Conservation (phyloP, 768 basidiomycete genomes). For the Suillus spraguei region DNA sequence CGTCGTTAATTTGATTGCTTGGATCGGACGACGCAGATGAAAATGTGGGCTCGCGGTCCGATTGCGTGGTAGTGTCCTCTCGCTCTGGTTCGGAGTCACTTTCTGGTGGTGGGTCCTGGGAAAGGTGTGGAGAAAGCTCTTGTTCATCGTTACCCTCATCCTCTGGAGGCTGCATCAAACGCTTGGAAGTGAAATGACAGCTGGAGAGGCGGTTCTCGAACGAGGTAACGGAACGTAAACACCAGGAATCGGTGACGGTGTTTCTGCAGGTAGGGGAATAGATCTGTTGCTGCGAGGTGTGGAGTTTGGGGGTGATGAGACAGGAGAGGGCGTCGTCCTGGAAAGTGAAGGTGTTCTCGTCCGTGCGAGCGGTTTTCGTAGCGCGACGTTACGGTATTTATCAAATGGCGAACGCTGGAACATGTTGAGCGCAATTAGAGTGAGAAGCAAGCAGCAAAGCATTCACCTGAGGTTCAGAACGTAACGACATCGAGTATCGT, state of each 20-base stretch:
- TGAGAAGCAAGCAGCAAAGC: slow-evolving; percentile 9
- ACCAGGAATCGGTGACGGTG: slow-evolving; percentile 51
- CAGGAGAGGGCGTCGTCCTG: slow-evolving; percentile 57
- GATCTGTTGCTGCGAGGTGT: slow-evolving; percentile 64
- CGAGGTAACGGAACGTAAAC: slow-evolving; percentile 53
- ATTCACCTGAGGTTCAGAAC: slow-evolving; percentile 62
- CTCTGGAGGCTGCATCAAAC: slow-evolving; percentile 24
- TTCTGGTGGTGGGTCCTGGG: slow-evolving; percentile 18
- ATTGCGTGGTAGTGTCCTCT: slow-evolving; percentile 30
- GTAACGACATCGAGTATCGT: slow-evolving; percentile 60
- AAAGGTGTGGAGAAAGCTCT: neutral
- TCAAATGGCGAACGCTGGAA: slow-evolving; percentile 60
- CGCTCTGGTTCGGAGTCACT: slow-evolving; percentile 25
- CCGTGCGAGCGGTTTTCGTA: slow-evolving; percentile 53
- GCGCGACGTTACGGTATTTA: slow-evolving; percentile 63
- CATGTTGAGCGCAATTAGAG: neutral
- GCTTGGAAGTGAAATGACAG: slow-evolving; percentile 32
- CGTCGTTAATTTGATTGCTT: slow-evolving; percentile 31
- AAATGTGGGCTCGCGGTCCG: slow-evolving; percentile 64
- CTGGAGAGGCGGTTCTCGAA: slow-evolving; percentile 53
- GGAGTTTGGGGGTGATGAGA: slow-evolving; percentile 63
- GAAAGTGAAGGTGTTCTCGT: slow-evolving; percentile 70
- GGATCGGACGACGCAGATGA: slow-evolving; percentile 62
- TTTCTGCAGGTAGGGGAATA: slow-evolving; percentile 38
- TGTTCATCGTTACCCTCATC: slow-evolving; percentile 21